These are phyloP conservation scores for Umbellularia californica DNA, from an alignment of 164 flowering plant genomes.

Conservation along the genomic window DNA sequence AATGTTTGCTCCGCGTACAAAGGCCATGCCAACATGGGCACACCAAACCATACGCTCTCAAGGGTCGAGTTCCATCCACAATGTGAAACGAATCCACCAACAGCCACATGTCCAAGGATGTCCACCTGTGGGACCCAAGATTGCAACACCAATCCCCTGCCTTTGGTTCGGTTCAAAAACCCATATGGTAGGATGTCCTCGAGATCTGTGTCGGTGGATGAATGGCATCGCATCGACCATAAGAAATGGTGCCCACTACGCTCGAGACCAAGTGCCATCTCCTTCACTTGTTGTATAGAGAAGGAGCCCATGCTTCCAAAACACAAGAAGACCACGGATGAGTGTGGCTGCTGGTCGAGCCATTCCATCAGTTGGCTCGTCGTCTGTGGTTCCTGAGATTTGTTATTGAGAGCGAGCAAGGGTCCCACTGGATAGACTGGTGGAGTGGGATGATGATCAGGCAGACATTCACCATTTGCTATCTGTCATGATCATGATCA, in stretches of 20 bases:
- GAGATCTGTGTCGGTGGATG: background rate
- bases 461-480: background rate
- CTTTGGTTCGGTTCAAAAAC: slow-evolving; percentile 11
- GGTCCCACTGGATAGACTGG: slow-evolving; percentile 28
- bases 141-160: slow-evolving; percentile 11
- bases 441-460: slow-evolving; percentile 17
- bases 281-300: slow-evolving; percentile 17
- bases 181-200: slow-evolving; percentile 13
- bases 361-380: slow-evolving; percentile 6
- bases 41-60: slow-evolving; percentile 17
- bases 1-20: slow-evolving; percentile 42
- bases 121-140: slow-evolving; percentile 14
- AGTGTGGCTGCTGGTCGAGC: slow-evolving; percentile 8
- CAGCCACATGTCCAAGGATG: slow-evolving; percentile 7
- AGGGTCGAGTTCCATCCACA: slow-evolving; percentile 19
- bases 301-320: slow-evolving; percentile 15
- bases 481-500: background rate
- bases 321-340: slow-evolving; percentile 12
- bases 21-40: slow-evolving; percentile 50
- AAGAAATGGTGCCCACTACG: slow-evolving; percentile 2
- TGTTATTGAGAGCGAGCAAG: slow-evolving; percentile 2
- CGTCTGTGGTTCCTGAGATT: background rate
- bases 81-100: slow-evolving; percentile 16
- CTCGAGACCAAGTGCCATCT: slow-evolving; percentile 15
- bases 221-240: slow-evolving; percentile 4